phyloP scores from a whole-genome alignment of 1,284 basidiomycete genomes.

The Gomphus bonarii region DNA sequence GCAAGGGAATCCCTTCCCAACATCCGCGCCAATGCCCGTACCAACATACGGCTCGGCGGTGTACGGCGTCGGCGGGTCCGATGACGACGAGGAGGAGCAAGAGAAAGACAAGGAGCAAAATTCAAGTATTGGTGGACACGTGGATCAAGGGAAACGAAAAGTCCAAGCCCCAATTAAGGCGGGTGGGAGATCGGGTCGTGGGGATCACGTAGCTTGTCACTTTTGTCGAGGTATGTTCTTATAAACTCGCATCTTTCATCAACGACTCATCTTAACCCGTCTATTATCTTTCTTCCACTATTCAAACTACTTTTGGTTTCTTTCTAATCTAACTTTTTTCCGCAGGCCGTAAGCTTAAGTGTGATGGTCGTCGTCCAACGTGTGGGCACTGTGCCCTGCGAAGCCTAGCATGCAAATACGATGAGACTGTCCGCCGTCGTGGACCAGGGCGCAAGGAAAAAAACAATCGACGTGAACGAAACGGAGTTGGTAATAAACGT shows the following conservation, averaged over 20 bases:
- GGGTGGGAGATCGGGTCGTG: not conserved
- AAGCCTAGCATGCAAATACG: conserved; percentile 24
- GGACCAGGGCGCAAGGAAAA: conserved; percentile 32
- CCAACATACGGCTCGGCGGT: not conserved
- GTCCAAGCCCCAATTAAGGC: not conserved
- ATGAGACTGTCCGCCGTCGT: conserved; percentile 27
- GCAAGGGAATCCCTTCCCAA: conserved; percentile 9
- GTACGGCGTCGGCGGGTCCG: not conserved
- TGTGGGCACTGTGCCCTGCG: conserved; percentile 28
- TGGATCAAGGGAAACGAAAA: not conserved
- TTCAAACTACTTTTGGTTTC: not conserved
- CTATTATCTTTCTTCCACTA: not conserved
- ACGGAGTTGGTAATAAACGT: not conserved
- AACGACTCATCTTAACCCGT: not conserved
- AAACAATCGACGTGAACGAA: conserved; percentile 6
- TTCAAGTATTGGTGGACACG: not conserved
- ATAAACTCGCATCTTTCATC: not conserved
- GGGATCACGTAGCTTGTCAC: conserved; percentile 11
- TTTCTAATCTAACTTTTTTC: not conserved
- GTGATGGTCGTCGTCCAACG: conserved; percentile 25
- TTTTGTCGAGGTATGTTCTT: conserved; percentile 11
- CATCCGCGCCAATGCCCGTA: not conserved
- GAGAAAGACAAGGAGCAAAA: not conserved
- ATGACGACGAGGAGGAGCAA: not conserved
- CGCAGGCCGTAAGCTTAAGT: conserved; percentile 17